Evolutionary conservation across 805 yeast genomes (phyloP), one percentile per base, ranked within the genome.

Genomic region (Candida suzukii): DNA sequence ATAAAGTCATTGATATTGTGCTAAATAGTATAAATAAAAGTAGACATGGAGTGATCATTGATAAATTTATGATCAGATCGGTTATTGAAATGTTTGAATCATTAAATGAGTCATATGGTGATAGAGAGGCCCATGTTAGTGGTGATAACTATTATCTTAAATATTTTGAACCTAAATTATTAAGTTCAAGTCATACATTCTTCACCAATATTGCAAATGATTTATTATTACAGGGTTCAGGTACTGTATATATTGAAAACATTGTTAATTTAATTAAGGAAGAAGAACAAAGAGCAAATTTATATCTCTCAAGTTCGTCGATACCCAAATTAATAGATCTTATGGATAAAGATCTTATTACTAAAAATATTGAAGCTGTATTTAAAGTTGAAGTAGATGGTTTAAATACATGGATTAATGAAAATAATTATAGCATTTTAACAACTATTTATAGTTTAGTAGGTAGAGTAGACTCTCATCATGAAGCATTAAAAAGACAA

Each of bases 31-130:
- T 84, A 35, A 67, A 74, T 13, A 67, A 69, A 34, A 76, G 74
- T 49, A 63, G 91, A 46, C 58, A 57, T 33, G 80, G 79, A 9
- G 71, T 70, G 21, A 68, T 79, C 25, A 70, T 77, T 19, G 80
- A 81, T 40, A 71, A 76, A 26, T 71, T 73, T 56, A 57, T 78
- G 27, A 71, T 88, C 45, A 78, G 80, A 47, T 71, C 81, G 25
- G 58, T 78, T 10, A 71, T 87, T 14, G 68, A 67, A 33, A 85
- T 90, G 88, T 70, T 86, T 56, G 93, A 86, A 52, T 63, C 80
- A 6, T 61, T 86, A 28, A 60, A 69, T 4, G 83, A 76, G 33
- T 44, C 50, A 4, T 33, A 47, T 20, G 38, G 48, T 8, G 22
- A 42, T 35, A 52, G 49, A 7, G n/a, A 38, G 3, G 43, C 35